Evolutionary conservation across 2,329 filamentous ascomycete genomes (phyloP), one percentile per base, ranked within the genome.

Genomic region (Calonectria hawksworthii): DNA sequence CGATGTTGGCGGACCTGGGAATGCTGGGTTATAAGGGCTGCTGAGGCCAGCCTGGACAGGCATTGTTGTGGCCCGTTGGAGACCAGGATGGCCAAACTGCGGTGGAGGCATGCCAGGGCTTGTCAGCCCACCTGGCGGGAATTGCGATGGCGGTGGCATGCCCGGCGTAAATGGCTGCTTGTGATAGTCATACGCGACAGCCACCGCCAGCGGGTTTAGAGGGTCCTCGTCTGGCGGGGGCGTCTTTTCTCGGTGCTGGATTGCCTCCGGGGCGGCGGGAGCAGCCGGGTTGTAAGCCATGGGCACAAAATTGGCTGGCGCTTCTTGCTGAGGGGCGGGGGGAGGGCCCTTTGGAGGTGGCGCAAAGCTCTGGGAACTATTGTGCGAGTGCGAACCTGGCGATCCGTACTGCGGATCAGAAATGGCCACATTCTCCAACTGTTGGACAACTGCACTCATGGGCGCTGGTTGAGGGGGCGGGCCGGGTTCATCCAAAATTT

Each of bases 261-360:
- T 92, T 28, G 90, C 88, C 83, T 96, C 94, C 0, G 94, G 94
- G 0, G 94, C 93, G 0, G 94, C 89, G 6, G 94, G 94, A 1
- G 94, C 94, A 0, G 94, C 94, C 4, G 94, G 94, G 82, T 96
- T 96, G 82, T 96, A 96, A 3, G 93, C 91, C 86, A 95, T 92
- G 0, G 93, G 93, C 10, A 85, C 88, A 78, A 92, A 93, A 73
- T 79, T 47, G 2, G 78, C 70, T 56, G 59, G 36, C n/a, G 47
- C 47, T 28, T 52, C 54, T 32, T 70, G 54, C 44, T 70, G 54
- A 13, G 56, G 56, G 6, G 78, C 34, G 14, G 78, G 68, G 38
- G 77, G 76, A 26, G 77, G 77, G 18, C 78, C 76, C 30, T 71
- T 79, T 10, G 81, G 79, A 21, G 81, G 76, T 76, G 75, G 80